Percentiles rank a stretch among this genome's conserved stretches.
phyloP scores from a whole-genome alignment of 2,329 filamentous ascomycete species.

The Phoma sp. region DNA sequence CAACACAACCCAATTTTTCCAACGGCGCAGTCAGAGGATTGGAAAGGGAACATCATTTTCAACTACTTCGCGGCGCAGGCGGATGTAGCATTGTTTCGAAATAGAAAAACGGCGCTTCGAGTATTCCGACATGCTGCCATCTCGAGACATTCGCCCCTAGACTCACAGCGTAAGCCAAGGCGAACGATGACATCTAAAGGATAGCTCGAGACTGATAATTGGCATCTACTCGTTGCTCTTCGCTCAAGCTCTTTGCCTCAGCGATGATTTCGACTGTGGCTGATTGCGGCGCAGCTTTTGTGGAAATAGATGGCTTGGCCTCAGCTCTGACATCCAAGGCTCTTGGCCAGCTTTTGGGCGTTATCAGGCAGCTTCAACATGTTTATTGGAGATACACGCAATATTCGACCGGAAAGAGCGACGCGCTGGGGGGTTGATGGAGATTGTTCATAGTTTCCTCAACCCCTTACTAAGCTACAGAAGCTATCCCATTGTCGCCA shows the following conservation, averaged over 20 bases:
- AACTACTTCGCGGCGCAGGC: not conserved
- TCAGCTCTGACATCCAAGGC: not conserved
- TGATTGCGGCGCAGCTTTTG: constrained; percentile 5
- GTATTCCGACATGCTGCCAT: not conserved
- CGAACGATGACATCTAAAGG: not conserved
- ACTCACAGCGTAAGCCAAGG: too few relatives aligned
- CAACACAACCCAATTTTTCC: constrained; percentile 2
- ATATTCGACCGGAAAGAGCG: too few relatives aligned
- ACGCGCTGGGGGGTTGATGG: too few relatives aligned
- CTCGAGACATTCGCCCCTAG: too few relatives aligned
- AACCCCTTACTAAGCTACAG: too few relatives aligned
- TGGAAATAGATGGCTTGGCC: constrained; percentile 7
- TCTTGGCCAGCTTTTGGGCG: too few relatives aligned
- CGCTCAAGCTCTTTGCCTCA: not conserved
- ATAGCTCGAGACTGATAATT: not conserved
- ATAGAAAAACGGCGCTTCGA: constrained; percentile 7
- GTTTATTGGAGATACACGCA: too few relatives aligned
- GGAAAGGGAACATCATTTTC: not conserved
- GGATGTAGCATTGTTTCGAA: constrained; percentile 1
- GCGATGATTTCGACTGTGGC: constrained; percentile 2
- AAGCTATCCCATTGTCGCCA: too few relatives aligned
- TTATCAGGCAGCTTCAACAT: too few relatives aligned
- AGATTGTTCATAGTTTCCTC: too few relatives aligned
- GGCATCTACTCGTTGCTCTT: not conserved
- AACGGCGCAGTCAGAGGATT: constrained; percentile 7